Evolutionary conservation across 805 yeast species (phyloP), one percentile per base, ranked within the genome.

Genomic region (Schwanniomyces vanrijiae): DNA sequence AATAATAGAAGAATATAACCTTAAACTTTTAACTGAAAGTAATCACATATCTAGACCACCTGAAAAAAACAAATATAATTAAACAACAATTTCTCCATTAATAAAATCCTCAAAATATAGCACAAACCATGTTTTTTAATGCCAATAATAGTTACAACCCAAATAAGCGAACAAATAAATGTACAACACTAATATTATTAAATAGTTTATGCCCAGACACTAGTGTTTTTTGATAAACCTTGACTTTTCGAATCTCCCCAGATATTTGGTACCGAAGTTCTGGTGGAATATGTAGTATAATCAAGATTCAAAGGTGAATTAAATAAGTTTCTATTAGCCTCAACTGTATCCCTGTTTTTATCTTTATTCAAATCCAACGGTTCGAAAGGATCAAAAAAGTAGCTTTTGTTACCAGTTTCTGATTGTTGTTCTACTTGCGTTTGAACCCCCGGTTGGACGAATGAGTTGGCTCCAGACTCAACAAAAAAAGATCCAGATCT

Each of bases 171-270:
- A 42, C 46, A 42, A 38, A 40, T 44, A 14, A 31, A 31, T 14
- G 35, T 7, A 31, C 18, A 18, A 31, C 19, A 14, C 19, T 20
- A 16, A 9, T 5, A 29, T 13, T 3, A 29, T n/a, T 29, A 29
- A 6, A 31, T 46, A 8, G 13, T 31, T 42, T 55, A 63, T 31
- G 68, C 69, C 69, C 70, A 65, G 14, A 65, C 70, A n/a, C 66
- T 58, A 18, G 66, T 60, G 41, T 57, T 64, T 16, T 49, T 51
- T 10, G 41, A 37, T 20, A 44, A 37, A 14, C 41, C 26, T 11
- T 37, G 33, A 10, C 25, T 19, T 21, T 34, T 14, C 11, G 21
- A 45, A 40, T 51, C 54, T 9, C 65, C 61, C 69, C 69, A 65
- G 34, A 65, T 64, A 44, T 55, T 62, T 24, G 47, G 26, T 11